These are phyloP conservation scores for Grosmannia serpens DNA, from an alignment of 2,329 filamentous ascomycete genomes.

Conservation along the genomic window DNA sequence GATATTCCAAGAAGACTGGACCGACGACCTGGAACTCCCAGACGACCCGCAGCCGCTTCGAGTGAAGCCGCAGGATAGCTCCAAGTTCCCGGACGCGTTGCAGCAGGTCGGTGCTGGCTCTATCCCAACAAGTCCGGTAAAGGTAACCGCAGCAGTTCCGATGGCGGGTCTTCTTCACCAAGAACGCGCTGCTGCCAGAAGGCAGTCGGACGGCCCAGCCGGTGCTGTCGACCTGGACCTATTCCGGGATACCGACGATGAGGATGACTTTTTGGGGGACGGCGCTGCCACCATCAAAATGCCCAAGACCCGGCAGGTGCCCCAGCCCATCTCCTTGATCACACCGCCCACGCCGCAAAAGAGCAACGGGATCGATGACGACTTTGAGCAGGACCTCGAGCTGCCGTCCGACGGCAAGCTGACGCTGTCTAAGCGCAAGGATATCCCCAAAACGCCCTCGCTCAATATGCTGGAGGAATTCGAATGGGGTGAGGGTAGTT, in stretches of 20 bases:
- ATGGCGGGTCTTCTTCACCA: constrained; percentile 19
- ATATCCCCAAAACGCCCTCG: constrained; percentile 52
- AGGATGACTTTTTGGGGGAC: constrained; percentile 53
- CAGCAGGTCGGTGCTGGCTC: constrained; percentile 53
- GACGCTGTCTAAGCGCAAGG: constrained; percentile 48
- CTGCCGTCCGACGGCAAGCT: constrained; percentile 56
- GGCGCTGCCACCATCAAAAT: constrained; percentile 57
- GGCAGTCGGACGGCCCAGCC: constrained; percentile 23
- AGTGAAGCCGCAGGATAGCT: constrained; percentile 51
- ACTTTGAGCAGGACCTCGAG: constrained; percentile 63
- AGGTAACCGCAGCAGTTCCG: constrained; percentile 16
- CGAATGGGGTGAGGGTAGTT: constrained; percentile 88
- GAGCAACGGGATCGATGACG: constrained; percentile 39
- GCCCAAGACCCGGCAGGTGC: constrained; percentile 43
- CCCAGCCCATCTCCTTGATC: constrained; percentile 40
- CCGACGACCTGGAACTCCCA: constrained; percentile 64
- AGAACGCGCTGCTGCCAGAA: constrained; percentile 18
- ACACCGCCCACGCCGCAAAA: constrained; percentile 45
- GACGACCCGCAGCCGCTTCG: constrained; percentile 45
- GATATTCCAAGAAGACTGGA: constrained; percentile 70
- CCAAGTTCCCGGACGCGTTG: constrained; percentile 55
- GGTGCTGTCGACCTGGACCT: constrained; percentile 42
- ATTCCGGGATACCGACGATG: constrained; percentile 51
- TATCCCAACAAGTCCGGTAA: constrained; percentile 37
- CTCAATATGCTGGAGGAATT: constrained; percentile 59